Conservation (phyloP, 2,329 filamentous ascomycete genomes). For the Talaromyces sp. region DNA sequence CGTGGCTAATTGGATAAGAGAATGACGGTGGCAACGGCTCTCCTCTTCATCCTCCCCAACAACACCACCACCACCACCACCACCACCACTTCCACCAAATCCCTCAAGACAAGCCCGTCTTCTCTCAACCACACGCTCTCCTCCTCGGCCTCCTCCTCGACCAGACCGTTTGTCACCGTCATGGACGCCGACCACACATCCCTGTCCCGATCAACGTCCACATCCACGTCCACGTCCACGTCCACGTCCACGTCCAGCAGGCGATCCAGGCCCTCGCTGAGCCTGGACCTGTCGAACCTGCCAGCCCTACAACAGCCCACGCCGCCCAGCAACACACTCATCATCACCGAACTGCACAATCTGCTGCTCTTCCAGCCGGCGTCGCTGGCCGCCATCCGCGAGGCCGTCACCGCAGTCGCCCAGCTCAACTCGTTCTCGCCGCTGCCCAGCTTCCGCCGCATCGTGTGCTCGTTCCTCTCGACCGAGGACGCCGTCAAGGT, state of each 20-base stretch:
- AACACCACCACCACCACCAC: background rate
- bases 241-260: conserved; percentile 21
- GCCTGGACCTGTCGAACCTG: conserved; percentile 41
- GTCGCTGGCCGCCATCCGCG: conserved; percentile 38
- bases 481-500: conserved; percentile 37
- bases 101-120: conserved; percentile 1
- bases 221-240: conserved; percentile 19
- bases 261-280: conserved; percentile 31
- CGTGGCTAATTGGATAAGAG: background rate
- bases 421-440: conserved; percentile 48
- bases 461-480: conserved; percentile 45
- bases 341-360: conserved; percentile 45
- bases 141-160: background rate
- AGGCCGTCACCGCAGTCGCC: conserved; percentile 36
- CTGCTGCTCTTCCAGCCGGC: conserved; percentile 42
- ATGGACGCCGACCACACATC: conserved; percentile 9
- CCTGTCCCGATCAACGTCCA: conserved; percentile 20
- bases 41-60: background rate
- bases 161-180: background rate
- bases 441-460: conserved; percentile 45
- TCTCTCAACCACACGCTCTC: background rate
- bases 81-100: background rate
- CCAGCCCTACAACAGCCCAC: conserved; percentile 41
- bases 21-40: conserved; percentile 10
- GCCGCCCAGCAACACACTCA: conserved; percentile 46